Base-by-base conservation (phyloP, 2,329 filamentous ascomycete species). In the Beauveria sp. region DNA sequence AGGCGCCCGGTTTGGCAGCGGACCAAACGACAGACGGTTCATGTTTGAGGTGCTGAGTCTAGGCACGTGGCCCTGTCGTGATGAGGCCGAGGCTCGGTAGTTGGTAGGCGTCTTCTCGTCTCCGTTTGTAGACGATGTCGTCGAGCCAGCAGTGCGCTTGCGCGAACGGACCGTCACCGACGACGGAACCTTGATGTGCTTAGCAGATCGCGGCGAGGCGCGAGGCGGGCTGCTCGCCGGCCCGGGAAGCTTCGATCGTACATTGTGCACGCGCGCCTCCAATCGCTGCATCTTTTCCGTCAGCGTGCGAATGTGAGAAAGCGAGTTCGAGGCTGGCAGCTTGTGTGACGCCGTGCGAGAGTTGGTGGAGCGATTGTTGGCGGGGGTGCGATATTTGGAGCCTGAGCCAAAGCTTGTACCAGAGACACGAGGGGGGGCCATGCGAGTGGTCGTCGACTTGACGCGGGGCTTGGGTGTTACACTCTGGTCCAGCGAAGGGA, bases 261-360 rank as follows among this genome's bases (percentile, higher is more conserved):
- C 95, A 26, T 88, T 91, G 64, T 98, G 92, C 10, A 99, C 93
- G 50, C 95, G 86, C 65, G 95, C 91, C 73, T 98, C 95, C 64
- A 99, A 86, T 67, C 91, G 90, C 75, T 97, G 91, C 92, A 98
- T 97, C 76, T 98, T 95, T 30, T 91, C 93, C 62, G 96, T 96
- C 66, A 99, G 86, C 34, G 88, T 89, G 65, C 93, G 91, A 70
- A 99, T 96, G 72, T 99, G 95, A 66, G 90, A 89, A 55, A 99
- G 84, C 2, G 95, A 98, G 65, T 79, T 85, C 64, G 81, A 86
- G 58, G 80, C 78, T 28, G 84, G 81, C 45, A 85, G 67, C 63
- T 77, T 80, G 67, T 82, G 75, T 20, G 78, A 76, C 24, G 76
- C 70, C 12, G 77, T 75, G n/a, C 83, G 78, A 52, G 85, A 76